Conservation (phyloP, 306 rosid genomes). For the Oemleria cerasiformis region DNA sequence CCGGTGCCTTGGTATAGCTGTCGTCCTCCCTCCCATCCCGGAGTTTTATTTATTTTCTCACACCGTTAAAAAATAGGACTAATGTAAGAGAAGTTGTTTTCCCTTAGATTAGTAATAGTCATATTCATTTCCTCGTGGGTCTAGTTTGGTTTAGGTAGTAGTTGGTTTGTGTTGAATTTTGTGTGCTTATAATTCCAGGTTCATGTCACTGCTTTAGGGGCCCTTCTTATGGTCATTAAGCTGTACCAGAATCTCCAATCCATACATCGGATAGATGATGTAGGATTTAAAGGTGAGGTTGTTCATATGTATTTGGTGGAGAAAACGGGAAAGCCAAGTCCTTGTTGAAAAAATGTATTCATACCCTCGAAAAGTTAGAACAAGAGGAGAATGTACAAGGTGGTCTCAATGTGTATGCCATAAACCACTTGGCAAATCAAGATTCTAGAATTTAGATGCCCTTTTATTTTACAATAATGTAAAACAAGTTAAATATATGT, state of each 20-base stretch:
- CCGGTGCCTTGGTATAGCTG: too few species aligned
- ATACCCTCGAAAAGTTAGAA: too few species aligned
- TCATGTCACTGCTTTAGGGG: conserved; percentile 76
- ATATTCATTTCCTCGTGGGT: too few species aligned
- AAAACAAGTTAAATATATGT: too few species aligned
- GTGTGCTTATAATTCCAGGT: conserved; percentile 45
- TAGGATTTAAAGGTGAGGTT: conserved; percentile 53
- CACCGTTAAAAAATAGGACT: background rate
- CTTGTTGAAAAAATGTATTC: too few species aligned
- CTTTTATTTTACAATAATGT: too few species aligned
- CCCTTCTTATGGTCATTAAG: conserved; percentile 64
- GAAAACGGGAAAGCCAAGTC: conserved; percentile 69
- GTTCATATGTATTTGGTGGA: conserved; percentile 59
- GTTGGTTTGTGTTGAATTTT: background rate
- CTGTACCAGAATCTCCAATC: conserved; percentile 34
- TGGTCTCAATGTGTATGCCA: background rate
- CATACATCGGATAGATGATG: conserved; percentile 21
- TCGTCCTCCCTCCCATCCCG: too few species aligned
- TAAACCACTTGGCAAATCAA: background rate
- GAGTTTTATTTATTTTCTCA: background rate
- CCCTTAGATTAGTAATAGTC: too few species aligned
- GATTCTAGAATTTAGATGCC: too few species aligned
- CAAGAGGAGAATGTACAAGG: too few species aligned
- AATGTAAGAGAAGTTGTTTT: background rate
- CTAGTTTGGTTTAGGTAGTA: background rate